Evolutionary conservation across 257 asterid species (phyloP), one percentile per base, ranked within the genome.

Genomic region (Solanum tarapatanum): DNA sequence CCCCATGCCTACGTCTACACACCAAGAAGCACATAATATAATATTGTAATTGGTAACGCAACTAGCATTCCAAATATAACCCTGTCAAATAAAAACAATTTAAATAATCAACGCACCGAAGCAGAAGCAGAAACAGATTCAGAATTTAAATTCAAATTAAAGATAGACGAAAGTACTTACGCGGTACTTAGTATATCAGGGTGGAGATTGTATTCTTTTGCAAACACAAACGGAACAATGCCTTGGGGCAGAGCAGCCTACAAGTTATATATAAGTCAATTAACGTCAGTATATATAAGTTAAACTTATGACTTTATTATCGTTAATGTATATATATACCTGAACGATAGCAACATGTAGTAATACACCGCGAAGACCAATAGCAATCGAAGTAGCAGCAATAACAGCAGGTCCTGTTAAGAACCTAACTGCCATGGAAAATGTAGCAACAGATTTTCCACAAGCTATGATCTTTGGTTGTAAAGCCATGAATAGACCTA

Each of bases 171-270:
- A 62, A 17, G 10, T 7, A 88, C 97, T 93, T 92, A 96, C 99
- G 98, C 99, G 17, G 99, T 96, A 93, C 98, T 96, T 12, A 96
- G 91, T 23, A 96, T 96, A 88, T 95, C 98, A 4, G 99, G 95
- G 85, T 96, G 99, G 83, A 96, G 98, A 70, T 95, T 93, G 91
- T 96, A 96, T 85, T 94, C 98, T 88, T 96, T 94, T 4, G 98
- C 98, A 84, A 94, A 94, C 90, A 94, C 98, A 68, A 95, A 94
- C 51, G 98, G 99, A 37, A 96, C 98, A 87, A 96, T 93, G 48
- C 98, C 98, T 91, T 96, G 99, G 33, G 99, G 99, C 89, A 96
- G 94, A 23, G 99, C 99, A 87, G 99, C 99, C 99, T 96, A 94
- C 75, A 83, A 73, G 86, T 84, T 89, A 48, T 33, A 8, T 88